A percentile compares a stretch with the other conserved stretches of the same genome.
Evolutionary conservation across 371 early-diverging fungal genomes (phyloP).

Genomic region (Mortierella sp.): DNA sequence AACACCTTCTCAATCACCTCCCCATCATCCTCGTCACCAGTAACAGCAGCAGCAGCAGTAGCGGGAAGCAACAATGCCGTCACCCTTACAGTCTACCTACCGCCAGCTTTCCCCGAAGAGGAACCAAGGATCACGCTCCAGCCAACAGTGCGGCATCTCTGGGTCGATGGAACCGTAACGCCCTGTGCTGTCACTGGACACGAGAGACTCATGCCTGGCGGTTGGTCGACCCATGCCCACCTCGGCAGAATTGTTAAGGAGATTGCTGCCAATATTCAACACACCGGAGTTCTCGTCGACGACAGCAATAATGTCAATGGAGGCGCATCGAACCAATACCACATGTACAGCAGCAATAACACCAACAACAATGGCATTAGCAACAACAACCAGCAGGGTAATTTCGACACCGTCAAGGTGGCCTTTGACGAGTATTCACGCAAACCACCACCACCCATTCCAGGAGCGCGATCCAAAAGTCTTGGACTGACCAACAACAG

Average conservation of each 20-base stretch:
- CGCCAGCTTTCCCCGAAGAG: constrained; percentile 67
- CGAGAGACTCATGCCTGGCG: constrained; percentile 57
- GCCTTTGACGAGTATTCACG: constrained; percentile 44
- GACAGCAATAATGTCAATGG: constrained; percentile 13
- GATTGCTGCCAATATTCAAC: constrained; percentile 64
- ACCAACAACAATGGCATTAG: neutral
- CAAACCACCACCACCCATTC: constrained; percentile 58
- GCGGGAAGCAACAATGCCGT: constrained; percentile 14
- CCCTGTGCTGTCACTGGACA: constrained; percentile 63
- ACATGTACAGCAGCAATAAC: constrained; percentile 10
- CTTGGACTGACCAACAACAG: constrained; percentile 22
- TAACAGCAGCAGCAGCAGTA: neutral
- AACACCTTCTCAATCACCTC: constrained; percentile 5
- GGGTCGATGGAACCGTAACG: constrained; percentile 62
- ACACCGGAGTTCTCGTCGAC: constrained; percentile 57
- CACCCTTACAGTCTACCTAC: constrained; percentile 53
- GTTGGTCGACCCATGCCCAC: constrained; percentile 58
- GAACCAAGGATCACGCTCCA: constrained; percentile 72
- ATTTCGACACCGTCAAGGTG: constrained; percentile 8
- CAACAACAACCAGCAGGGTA: neutral
- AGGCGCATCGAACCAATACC: constrained; percentile 4
- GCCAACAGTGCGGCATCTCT: constrained; percentile 70
- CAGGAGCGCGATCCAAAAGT: constrained; percentile 42
- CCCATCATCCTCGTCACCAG: neutral
- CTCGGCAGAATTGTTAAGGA: constrained; percentile 68